Evolutionary conservation across 2,329 filamentous ascomycete genomes (phyloP).

Genomic region (Tympanopsis confertula): DNA sequence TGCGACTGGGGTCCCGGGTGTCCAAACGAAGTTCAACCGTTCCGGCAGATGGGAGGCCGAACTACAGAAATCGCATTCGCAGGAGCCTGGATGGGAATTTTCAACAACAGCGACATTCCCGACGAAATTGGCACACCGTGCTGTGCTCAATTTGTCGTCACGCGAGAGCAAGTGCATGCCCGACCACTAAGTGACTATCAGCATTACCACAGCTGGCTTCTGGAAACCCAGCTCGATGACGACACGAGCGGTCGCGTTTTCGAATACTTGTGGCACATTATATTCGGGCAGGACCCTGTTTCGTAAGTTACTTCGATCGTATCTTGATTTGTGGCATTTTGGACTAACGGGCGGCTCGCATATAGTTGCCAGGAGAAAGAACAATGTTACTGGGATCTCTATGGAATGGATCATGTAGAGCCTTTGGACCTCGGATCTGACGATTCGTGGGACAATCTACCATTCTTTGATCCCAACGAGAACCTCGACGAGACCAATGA

Average conservation of each 20-base stretch:
- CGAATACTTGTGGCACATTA: constrained; percentile 41
- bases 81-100: not conserved
- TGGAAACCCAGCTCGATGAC: constrained; percentile 30
- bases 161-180: constrained; percentile 25
- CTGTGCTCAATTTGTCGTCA: constrained; percentile 41
- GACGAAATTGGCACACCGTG: constrained; percentile 29
- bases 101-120: constrained; percentile 15
- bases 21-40: constrained; percentile 21
- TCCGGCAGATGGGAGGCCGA: constrained; percentile 9
- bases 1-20: constrained; percentile 23
- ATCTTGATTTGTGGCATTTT: not conserved
- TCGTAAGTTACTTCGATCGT: constrained; percentile 22
- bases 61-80: constrained; percentile 13
- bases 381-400: constrained; percentile 22
- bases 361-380: constrained; percentile 17
- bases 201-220: constrained; percentile 35
- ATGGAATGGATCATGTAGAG: too few relatives aligned
- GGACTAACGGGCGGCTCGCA: constrained; percentile 1
- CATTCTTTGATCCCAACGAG: too few relatives aligned
- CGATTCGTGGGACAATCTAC: too few relatives aligned
- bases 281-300: constrained; percentile 4
- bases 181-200: constrained; percentile 31
- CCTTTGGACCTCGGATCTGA: too few relatives aligned
- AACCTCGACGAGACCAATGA: too few relatives aligned
- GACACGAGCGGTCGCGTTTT: constrained; percentile 35